Percentiles rank a stretch among this genome's conserved stretches.
Conservation (phyloP, 495 filamentous ascomycete species). For the Xylaria venustula region DNA sequence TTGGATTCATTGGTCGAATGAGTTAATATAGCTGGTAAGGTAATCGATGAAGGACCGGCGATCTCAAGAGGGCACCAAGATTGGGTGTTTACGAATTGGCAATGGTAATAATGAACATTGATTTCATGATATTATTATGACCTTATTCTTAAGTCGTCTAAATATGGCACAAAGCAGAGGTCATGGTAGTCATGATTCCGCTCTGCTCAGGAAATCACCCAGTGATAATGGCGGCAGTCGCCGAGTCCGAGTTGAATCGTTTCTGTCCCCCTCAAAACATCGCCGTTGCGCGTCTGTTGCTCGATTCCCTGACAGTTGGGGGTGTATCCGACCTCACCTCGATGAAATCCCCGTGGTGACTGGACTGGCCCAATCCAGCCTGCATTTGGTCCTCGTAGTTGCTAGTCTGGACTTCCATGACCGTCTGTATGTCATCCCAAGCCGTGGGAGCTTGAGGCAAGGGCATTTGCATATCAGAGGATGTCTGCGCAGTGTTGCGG, state of each 20-base stretch:
- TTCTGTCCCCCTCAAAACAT: background rate
- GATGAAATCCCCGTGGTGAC: slow-evolving; percentile 32
- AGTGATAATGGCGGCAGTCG: too few relatives aligned
- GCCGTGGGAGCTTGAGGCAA: slow-evolving; percentile 17
- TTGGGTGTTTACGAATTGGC: too few relatives aligned
- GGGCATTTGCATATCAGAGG: slow-evolving; percentile 20
- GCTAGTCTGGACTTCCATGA: slow-evolving; percentile 23
- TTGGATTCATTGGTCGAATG: background rate
- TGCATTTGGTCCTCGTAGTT: slow-evolving; percentile 20
- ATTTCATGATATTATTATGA: too few relatives aligned
- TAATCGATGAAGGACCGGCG: background rate
- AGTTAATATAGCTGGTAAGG: background rate
- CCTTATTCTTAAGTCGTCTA: too few relatives aligned
- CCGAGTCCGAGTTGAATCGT: too few relatives aligned
- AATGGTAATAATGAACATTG: too few relatives aligned
- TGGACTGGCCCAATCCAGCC: slow-evolving; percentile 35
- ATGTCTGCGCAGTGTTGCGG: slow-evolving; percentile 14
- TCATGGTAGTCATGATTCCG: too few relatives aligned
- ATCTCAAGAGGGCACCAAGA: background rate
- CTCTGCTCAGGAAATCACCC: too few relatives aligned
- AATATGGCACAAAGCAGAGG: too few relatives aligned
- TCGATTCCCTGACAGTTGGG: too few relatives aligned
- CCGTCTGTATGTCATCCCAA: slow-evolving; percentile 21
- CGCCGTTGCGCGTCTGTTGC: too few relatives aligned
- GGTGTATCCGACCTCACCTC: slow-evolving; percentile 2